Percentiles rank a stretch among this genome's conserved stretches.
These are phyloP conservation scores for Morella rubra DNA, from an alignment of 306 rosid species.

Conservation along the genomic window DNA sequence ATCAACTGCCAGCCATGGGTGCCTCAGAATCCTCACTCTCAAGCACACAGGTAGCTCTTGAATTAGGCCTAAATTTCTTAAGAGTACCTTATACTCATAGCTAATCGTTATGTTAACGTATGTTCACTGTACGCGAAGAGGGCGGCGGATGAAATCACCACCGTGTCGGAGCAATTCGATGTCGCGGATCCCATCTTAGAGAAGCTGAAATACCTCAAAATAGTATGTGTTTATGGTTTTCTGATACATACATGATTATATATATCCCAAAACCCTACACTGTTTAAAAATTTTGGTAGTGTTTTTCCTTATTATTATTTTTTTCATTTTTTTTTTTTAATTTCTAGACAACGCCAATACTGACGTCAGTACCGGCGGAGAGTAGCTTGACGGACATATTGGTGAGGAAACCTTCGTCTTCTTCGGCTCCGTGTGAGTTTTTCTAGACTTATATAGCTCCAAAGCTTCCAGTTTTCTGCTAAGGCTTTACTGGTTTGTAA, in stretches of 20 bases:
- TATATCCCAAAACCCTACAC: no score
- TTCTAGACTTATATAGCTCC: neutral
- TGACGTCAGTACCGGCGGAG: slow-evolving; percentile 74
- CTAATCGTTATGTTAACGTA: neutral
- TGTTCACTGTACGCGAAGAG: slow-evolving; percentile 38
- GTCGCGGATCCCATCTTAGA: slow-evolving; percentile 68
- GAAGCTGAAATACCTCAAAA: slow-evolving; percentile 65
- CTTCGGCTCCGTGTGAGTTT: slow-evolving; percentile 56
- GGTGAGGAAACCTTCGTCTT: slow-evolving; percentile 76
- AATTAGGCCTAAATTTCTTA: neutral
- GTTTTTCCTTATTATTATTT: neutral
- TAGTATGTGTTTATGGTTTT: slow-evolving; percentile 39
- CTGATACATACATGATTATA: no score
- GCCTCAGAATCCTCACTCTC: slow-evolving; percentile 81
- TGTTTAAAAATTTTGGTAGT: no score
- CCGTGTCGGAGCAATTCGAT: slow-evolving; percentile 64
- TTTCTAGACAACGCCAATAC: slow-evolving; percentile 73
- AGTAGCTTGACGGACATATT: slow-evolving; percentile 84
- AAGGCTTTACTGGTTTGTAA: neutral
- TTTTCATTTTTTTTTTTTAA: neutral
- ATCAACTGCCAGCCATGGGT: slow-evolving; percentile 53
- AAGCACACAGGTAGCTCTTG: slow-evolving; percentile 41
- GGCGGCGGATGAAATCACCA: slow-evolving; percentile 70
- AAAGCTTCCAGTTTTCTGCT: neutral
- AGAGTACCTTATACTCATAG: neutral